Evolutionary conservation across 1,139 yeast genomes (phyloP).

Genomic region (Blastobotrys capitulatus): DNA sequence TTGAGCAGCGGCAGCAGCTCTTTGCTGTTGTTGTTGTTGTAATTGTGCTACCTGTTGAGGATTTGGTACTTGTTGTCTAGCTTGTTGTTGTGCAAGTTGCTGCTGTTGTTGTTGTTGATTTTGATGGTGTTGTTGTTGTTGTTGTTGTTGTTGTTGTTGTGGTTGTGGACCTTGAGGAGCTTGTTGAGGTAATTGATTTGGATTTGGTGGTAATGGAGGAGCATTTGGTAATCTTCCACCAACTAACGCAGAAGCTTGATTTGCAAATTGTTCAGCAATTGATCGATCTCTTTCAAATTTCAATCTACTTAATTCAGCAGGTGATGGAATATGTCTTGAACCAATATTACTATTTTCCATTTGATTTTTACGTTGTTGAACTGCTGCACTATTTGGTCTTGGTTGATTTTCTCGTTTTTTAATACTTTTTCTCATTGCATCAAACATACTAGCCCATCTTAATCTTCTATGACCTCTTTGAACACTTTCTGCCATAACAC

Average conservation of each 20-base stretch:
- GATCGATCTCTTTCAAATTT: slow-evolving; percentile 84
- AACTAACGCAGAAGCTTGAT: neutral
- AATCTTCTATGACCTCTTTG: slow-evolving; percentile 88
- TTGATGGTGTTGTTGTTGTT: slow-evolving; percentile 5
- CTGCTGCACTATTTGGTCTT: slow-evolving; percentile 39
- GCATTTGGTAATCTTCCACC: neutral
- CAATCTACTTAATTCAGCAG: slow-evolving; percentile 73
- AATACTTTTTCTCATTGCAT: slow-evolving; percentile 87
- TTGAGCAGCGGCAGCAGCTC: slow-evolving; percentile 7
- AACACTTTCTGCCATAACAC: slow-evolving; percentile 84
- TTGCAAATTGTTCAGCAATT: slow-evolving; percentile 63
- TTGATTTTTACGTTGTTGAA: slow-evolving; percentile 24
- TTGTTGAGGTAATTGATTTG: neutral
- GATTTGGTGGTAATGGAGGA: neutral
- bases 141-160: slow-evolving; percentile 9
- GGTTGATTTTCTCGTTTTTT: slow-evolving; percentile 75
- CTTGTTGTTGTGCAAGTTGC: neutral
- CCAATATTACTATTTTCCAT: slow-evolving; percentile 27
- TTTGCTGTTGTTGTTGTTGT: neutral
- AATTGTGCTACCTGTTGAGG: neutral
- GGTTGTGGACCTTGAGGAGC: slow-evolving; percentile 13
- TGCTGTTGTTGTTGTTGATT: neutral
- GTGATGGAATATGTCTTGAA: slow-evolving; percentile 50
- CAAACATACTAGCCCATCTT: slow-evolving; percentile 96
- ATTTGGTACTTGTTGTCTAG: neutral